Percentiles rank a stretch among this genome's conserved stretches.
phyloP scores from a whole-genome alignment of 352 stramenopile genomes.

The Phytopythium delawarense region DNA sequence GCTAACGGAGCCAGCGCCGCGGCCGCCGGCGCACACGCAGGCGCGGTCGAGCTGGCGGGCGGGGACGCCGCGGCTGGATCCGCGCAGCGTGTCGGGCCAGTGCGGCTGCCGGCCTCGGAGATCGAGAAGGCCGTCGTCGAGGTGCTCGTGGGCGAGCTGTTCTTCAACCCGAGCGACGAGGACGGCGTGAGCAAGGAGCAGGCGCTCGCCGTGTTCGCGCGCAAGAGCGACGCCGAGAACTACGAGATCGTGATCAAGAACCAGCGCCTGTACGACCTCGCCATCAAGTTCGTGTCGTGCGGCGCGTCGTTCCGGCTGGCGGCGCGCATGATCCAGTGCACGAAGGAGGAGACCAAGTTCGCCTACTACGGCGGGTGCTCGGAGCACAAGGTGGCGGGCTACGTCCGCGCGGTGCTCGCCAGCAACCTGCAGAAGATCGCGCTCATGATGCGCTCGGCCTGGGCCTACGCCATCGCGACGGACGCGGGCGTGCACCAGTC shows the following conservation, averaged over 20 bases:
- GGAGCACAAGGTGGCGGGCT: conserved; percentile 41
- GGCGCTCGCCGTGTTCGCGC: conserved; percentile 45
- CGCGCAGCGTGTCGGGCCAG: conserved; percentile 22
- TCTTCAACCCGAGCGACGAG: conserved; percentile 47
- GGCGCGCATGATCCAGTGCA: conserved; percentile 50
- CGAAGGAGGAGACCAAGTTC: conserved; percentile 55
- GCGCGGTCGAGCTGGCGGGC: neutral
- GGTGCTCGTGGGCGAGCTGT: conserved; percentile 42
- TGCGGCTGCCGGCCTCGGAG: conserved; percentile 47
- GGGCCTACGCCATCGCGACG: conserved; percentile 44
- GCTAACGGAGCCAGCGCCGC: neutral
- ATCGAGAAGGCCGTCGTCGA: conserved; percentile 59
- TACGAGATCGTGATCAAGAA: conserved; percentile 65
- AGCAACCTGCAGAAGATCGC: conserved; percentile 64
- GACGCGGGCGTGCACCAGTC: conserved; percentile 45
- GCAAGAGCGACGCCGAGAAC: conserved; percentile 25
- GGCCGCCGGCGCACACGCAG: neutral
- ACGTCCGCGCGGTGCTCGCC: conserved; percentile 45
- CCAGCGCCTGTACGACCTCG: conserved; percentile 56
- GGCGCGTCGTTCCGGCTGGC: conserved; percentile 54
- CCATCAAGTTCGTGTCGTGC: conserved; percentile 58
- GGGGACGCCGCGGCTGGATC: neutral
- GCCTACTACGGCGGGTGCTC: conserved; percentile 43
- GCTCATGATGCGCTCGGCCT: conserved; percentile 57
- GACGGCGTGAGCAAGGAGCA: conserved; percentile 29